Conservation (phyloP, 2,329 filamentous ascomycete species). For the Xylaria hypoxylon region DNA sequence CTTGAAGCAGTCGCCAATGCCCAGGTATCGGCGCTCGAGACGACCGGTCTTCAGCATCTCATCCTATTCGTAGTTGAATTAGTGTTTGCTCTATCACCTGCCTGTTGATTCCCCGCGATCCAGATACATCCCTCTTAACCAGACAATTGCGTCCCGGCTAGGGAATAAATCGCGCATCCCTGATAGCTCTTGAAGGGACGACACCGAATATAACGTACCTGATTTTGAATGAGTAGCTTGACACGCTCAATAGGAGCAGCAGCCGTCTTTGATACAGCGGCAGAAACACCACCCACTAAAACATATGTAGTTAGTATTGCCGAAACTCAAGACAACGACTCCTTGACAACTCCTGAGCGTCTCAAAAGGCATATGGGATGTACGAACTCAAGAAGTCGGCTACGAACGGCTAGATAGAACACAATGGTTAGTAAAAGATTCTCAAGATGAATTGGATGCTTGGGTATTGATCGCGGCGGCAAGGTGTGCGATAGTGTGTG, state of each 20-base stretch:
- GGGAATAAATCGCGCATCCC: background rate
- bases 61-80: constrained; percentile 72
- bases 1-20: constrained; percentile 95
- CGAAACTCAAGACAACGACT: no score
- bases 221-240: constrained; percentile 99
- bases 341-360: no score
- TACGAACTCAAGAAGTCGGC: constrained; percentile 76
- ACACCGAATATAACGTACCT: constrained; percentile 72
- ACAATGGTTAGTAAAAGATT: constrained; percentile 51
- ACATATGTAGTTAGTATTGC: no score
- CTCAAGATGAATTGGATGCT: background rate
- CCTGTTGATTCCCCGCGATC: background rate
- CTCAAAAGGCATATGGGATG: no score
- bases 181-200: background rate
- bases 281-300: constrained; percentile 94
- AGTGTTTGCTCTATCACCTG: background rate
- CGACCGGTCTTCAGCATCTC: constrained; percentile 99
- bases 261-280: constrained; percentile 99
- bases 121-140: no score
- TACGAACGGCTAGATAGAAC: constrained; percentile 80
- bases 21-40: constrained; percentile 96
- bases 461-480: background rate
- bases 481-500: constrained; percentile 37
- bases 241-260: constrained; percentile 99
- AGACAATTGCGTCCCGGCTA: background rate